Base-by-base conservation (phyloP, 441 rosid species). In the Erodium texanum region DNA sequence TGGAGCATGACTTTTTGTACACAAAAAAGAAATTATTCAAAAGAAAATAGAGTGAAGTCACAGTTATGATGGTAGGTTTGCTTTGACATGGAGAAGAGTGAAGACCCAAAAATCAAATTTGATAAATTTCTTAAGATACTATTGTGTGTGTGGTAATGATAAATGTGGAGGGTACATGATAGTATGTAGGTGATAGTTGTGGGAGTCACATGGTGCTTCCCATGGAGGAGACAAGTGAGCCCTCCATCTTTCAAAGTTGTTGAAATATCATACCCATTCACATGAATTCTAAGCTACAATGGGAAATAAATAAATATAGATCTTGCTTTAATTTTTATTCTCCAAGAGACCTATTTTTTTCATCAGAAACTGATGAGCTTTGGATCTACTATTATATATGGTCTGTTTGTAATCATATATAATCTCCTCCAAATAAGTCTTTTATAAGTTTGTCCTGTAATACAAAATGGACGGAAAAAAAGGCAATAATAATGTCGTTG, bases 181-280 rank as follows among this genome's bases (percentile, higher is more conserved):
- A 34, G 82, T 71, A 66, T 64, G 75, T 74, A 77, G 76, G 77
- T 70, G 83, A 82, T 82, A 79, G 88, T 67, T 69, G 67, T 48
- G 73, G 72, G 62, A 29, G 84, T 77, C 83, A 74, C 75, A 54
- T 38, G 67, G 45, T 82, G 82, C 68, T 70, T 63, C 81, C 76
- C 82, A 77, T 69, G 64, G 66, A 20, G 77, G 81, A 68, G 84
- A 82, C 83, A 79, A 72, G 2, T 27, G 70, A 76, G 20, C 75
- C 75, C 24, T 79, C 82, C 72, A 38, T 66, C 77, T 66, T 68
- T 74, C 38, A 80, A 81, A 78, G 70, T 66, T 70, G 77, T 81
- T 71, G 82, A 77, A 84, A 68, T 68, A 54, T 66, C 71, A 71
- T 65, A 50, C 74, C 69, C 68, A 45, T 52, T 67, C 75, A 48